phyloP scores from a whole-genome alignment of 371 early-diverging fungal species.

The Chytridiales sp. region DNA sequence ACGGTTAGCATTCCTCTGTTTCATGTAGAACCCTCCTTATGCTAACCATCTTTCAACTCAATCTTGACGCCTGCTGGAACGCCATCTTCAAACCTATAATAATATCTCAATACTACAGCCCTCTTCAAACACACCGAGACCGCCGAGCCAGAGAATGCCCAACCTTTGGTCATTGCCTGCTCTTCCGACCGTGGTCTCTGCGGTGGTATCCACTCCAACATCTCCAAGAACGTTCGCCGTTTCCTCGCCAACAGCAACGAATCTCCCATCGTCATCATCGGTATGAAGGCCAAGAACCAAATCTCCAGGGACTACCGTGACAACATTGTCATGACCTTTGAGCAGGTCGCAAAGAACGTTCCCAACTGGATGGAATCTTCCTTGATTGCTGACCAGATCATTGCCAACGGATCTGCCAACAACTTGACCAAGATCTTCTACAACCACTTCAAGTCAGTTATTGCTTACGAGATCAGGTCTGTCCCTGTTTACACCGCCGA shows the following conservation, averaged over 20 bases:
- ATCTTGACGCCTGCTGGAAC: neutral
- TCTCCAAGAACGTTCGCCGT: slow-evolving; percentile 82
- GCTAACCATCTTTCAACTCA: neutral
- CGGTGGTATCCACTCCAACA: slow-evolving; percentile 97
- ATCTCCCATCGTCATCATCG: slow-evolving; percentile 64
- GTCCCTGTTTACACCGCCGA: slow-evolving; percentile 67
- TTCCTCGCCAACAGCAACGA: slow-evolving; percentile 58
- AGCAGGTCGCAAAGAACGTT: slow-evolving; percentile 85
- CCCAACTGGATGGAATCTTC: slow-evolving; percentile 90
- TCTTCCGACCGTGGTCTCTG: slow-evolving; percentile 98
- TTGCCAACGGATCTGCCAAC: slow-evolving; percentile 59
- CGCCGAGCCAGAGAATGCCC: slow-evolving; percentile 53
- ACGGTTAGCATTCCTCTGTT: slow-evolving; percentile 46
- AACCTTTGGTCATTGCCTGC: slow-evolving; percentile 71
- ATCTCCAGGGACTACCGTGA: slow-evolving; percentile 71
- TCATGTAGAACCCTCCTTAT: neutral
- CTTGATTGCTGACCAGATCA: slow-evolving; percentile 78
- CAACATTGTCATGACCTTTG: slow-evolving; percentile 79
- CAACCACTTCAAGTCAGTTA: slow-evolving; percentile 92
- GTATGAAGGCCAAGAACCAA: slow-evolving; percentile 94
- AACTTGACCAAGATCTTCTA: slow-evolving; percentile 81
- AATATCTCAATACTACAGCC: slow-evolving; percentile 50
- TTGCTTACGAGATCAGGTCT: slow-evolving; percentile 83
- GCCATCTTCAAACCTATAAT: neutral
- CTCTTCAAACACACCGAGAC: slow-evolving; percentile 79